Conservation (phyloP, 768 basidiomycete genomes). For the Myochromella boudieri region DNA sequence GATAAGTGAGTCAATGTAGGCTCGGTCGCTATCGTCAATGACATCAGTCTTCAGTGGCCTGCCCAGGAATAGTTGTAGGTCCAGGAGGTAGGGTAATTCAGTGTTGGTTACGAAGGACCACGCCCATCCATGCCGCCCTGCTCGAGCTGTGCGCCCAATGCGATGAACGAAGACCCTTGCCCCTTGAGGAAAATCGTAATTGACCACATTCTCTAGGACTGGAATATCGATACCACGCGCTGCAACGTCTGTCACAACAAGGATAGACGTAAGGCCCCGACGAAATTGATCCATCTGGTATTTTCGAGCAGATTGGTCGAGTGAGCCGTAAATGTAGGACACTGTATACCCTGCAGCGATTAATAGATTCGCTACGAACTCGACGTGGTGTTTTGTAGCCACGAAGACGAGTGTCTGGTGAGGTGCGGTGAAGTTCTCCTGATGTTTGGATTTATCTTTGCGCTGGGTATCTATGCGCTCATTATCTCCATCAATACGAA, state of each 20-base stretch:
- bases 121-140: slow-evolving; percentile 93
- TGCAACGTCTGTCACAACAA: slow-evolving; percentile 98
- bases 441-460: slow-evolving; percentile 52
- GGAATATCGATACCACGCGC: slow-evolving; percentile 99
- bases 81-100: slow-evolving; percentile 89
- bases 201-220: slow-evolving; percentile 92
- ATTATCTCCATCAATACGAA: slow-evolving; percentile 27
- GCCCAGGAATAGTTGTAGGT: slow-evolving; percentile 90
- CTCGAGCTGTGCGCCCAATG: slow-evolving; percentile 94
- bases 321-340: slow-evolving; percentile 93
- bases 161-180: slow-evolving; percentile 94
- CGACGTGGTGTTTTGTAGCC: slow-evolving; percentile 98
- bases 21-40: slow-evolving; percentile 49
- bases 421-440: slow-evolving; percentile 56
- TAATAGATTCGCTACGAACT: slow-evolving; percentile 83
- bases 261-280: slow-evolving; percentile 69
- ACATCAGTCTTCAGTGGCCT: slow-evolving; percentile 67
- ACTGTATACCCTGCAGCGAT: slow-evolving; percentile 81
- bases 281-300: slow-evolving; percentile 92
- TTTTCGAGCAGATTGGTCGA: slow-evolving; percentile 88
- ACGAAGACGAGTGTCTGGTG: slow-evolving; percentile 95
- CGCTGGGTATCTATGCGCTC: slow-evolving; percentile 34
- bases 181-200: slow-evolving; percentile 97
- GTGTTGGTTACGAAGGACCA: slow-evolving; percentile 89
- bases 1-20: slow-evolving; percentile 71